Percentiles rank a stretch among this genome's conserved stretches.
Evolutionary conservation across 805 yeast species (phyloP).

Genomic region (Candida yuanshanica): DNA sequence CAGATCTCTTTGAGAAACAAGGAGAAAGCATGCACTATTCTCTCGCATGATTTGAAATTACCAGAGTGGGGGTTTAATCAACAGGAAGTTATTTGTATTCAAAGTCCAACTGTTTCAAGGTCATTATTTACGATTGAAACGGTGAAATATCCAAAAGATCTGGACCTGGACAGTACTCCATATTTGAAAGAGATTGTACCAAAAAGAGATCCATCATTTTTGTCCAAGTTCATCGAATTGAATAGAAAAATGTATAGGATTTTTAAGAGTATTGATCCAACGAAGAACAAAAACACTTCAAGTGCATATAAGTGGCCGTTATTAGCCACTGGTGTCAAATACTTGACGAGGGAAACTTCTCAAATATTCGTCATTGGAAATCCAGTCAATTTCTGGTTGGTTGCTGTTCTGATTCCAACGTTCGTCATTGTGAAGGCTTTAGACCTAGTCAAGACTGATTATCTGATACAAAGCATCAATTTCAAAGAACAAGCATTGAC

Average conservation of each 20-base stretch:
- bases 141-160: conserved; percentile 32
- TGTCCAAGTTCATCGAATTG: conserved; percentile 19
- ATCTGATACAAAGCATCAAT: conserved; percentile 4
- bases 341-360: conserved; percentile 40
- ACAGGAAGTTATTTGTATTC: conserved; percentile 84
- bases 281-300: conserved; percentile 26
- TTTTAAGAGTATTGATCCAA: conserved; percentile 11
- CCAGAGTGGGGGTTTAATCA: conserved; percentile 86
- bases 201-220: conserved; percentile 13
- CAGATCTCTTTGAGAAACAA: conserved; percentile 64
- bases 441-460: conserved; percentile 24
- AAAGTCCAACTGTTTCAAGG: conserved; percentile 60
- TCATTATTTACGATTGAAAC: conserved; percentile 72
- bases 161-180: conserved; percentile 23
- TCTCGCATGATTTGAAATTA: conserved; percentile 66
- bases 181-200: conserved; percentile 19
- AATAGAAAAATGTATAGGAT: conserved; percentile 14
- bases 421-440: conserved; percentile 15
- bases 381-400: conserved; percentile 47
- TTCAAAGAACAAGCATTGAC: conserved; percentile 22
- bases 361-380: conserved; percentile 63
- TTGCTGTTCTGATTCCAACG: conserved; percentile 29
- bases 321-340: conserved; percentile 51
- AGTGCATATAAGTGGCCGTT: conserved; percentile 62
- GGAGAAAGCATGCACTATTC: conserved; percentile 61